Evolutionary conservation across 176 grass and related monocot genomes (phyloP), one percentile per base, ranked within the genome.

Genomic region (Metroxylon sagu): DNA sequence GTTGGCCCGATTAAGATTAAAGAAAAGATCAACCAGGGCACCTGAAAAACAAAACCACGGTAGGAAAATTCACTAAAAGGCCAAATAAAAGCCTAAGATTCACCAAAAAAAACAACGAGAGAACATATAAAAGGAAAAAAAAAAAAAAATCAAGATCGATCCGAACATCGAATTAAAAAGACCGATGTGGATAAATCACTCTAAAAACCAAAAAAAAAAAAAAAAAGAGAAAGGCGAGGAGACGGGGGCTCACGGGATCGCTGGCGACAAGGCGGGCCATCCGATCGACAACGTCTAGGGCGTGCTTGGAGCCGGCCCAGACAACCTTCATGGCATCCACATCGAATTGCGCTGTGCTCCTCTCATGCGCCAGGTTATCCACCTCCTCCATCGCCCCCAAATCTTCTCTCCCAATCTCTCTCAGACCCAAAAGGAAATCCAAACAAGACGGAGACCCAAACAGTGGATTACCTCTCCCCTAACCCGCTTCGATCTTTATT

Each of bases 251-350:
- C 55, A 98, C 93, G 16, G 93, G 93, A 78, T 98, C 88, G 48
- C 83, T 85, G 0, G 94, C 88, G 60, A 98, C 94, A 73, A 98
- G 72, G 1, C 82, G 73, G 26, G 87, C 87, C 84, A 98, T 98
- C 65, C 94, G 84, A 60, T 98, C 88, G 65, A 70, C 25, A 51
- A 98, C 64, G 7, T 85, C 84, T 48, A 98, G 69, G 67, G 73
- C 84, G 73, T 89, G 88, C 55, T 79, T 78, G 60, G 94, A 98
- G 71, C 94, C 94, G 6, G 88, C 94, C 94, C 94, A 98, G 17
- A 77, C 85, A 14, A 98, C 77, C 82, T 89, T 98, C 94, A 98
- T 98, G 54, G 6, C 66, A 18, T 98, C 79, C 59, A 89, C 76
- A 56, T 98, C 88, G 88, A 98, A 98, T 49, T 49, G 48, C 17